phyloP scores from a whole-genome alignment of 1,139 yeast species.

The Kurtzmaniella natalensis region DNA sequence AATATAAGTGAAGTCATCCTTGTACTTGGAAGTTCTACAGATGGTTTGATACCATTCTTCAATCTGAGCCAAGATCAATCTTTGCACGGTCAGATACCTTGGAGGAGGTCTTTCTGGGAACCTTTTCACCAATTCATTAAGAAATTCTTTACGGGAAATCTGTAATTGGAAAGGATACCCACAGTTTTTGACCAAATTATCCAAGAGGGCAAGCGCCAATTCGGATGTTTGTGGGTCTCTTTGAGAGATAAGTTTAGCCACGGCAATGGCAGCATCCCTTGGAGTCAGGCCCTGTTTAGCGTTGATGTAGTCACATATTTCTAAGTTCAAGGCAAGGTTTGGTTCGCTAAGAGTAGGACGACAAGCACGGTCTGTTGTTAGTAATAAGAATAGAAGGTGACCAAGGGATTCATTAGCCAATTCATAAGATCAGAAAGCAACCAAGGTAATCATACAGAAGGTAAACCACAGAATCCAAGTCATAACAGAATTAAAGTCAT shows the following conservation, averaged over 20 bases:
- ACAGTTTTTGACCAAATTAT: slow-evolving; percentile 92
- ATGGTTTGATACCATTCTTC: slow-evolving; percentile 98
- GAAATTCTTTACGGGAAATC: slow-evolving; percentile 88
- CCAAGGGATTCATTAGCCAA: no score
- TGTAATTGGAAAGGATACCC: slow-evolving; percentile 97
- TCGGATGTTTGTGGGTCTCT: slow-evolving; percentile 76
- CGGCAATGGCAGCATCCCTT: slow-evolving; percentile 89
- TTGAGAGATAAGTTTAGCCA: slow-evolving; percentile 78
- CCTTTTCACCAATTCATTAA: slow-evolving; percentile 85
- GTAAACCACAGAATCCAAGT: no score
- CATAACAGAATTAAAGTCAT: no score
- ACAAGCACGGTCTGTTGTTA: slow-evolving; percentile 72
- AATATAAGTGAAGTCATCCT: slow-evolving; percentile 86
- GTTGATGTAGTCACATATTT: slow-evolving; percentile 89
- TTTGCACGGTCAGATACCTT: slow-evolving; percentile 77
- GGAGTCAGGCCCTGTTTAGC: slow-evolving; percentile 90
- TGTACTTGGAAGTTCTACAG: slow-evolving; percentile 84
- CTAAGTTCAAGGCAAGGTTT: slow-evolving; percentile 80
- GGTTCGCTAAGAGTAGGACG: slow-evolving; percentile 83
- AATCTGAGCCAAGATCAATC: slow-evolving; percentile 80
- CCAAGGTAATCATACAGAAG: background rate
- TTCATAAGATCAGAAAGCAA: background rate
- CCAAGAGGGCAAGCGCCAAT: slow-evolving; percentile 59
- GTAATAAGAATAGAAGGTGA: slow-evolving; percentile 9
- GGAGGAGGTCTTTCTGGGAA: slow-evolving; percentile 95